phyloP scores from a whole-genome alignment of 495 filamentous ascomycete species.

The Neurospora tetraspora region DNA sequence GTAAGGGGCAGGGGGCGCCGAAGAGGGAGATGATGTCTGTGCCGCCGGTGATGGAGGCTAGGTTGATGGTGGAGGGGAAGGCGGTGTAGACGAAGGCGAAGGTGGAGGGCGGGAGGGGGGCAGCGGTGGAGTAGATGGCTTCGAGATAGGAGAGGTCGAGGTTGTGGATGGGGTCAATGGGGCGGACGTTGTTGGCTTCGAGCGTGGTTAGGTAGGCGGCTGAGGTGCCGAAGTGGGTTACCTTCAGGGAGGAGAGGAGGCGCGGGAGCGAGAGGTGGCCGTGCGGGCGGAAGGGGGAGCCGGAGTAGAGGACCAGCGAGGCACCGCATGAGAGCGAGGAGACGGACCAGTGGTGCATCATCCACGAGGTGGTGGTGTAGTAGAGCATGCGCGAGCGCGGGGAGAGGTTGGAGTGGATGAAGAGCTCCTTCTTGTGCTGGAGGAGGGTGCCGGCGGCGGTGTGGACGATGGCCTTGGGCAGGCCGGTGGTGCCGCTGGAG shows the following conservation, averaged over 20 bases:
- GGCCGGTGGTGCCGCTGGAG: constrained; percentile 78
- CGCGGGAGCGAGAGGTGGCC: constrained; percentile 32
- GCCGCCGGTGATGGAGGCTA: constrained; percentile 78
- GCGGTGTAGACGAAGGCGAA: constrained; percentile 80
- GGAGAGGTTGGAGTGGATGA: constrained; percentile 67
- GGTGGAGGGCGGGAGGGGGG: constrained; percentile 83
- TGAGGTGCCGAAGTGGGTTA: constrained; percentile 87
- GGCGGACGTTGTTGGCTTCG: constrained; percentile 67
- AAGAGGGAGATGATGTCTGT: constrained; percentile 95
- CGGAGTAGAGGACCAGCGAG: constrained; percentile 79
- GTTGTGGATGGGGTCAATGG: constrained; percentile 37
- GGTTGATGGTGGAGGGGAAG: constrained; percentile 64
- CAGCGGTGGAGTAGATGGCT: constrained; percentile 89
- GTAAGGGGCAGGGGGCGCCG: constrained; percentile 71
- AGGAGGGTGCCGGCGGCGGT: constrained; percentile 78
- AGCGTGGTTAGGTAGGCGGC: constrained; percentile 88
- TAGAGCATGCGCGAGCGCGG: constrained; percentile 43
- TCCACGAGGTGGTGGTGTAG: constrained; percentile 90
- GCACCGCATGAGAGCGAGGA: constrained; percentile 70
- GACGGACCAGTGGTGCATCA: constrained; percentile 97
- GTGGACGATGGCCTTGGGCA: constrained; percentile 89
- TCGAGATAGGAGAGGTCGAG: constrained; percentile 47
- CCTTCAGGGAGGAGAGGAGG: constrained; percentile 35
- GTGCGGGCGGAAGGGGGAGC: constrained; percentile 65
- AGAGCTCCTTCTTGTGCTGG: constrained; percentile 91